Evolutionary conservation across 148 eudicot species (phyloP).

Genomic region (Heliosperma pusillum): DNA sequence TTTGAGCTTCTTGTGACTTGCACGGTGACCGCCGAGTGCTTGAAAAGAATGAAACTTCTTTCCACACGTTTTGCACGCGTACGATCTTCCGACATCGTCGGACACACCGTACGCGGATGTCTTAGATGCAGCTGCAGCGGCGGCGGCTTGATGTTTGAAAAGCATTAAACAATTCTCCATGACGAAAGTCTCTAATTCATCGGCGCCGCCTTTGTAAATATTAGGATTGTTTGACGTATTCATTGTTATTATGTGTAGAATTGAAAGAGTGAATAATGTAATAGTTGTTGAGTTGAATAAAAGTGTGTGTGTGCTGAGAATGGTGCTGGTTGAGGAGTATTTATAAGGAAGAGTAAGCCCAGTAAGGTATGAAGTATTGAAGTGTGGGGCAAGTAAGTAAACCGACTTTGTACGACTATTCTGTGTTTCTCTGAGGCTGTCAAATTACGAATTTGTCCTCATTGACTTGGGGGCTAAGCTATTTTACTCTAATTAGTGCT

Average conservation of each 20-base stretch:
- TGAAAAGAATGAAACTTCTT: conserved; percentile 51
- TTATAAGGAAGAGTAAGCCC: neutral
- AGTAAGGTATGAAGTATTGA: too few relatives aligned
- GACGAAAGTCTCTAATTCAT: conserved; percentile 25
- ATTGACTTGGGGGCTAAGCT: conserved; percentile 30
- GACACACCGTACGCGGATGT: neutral
- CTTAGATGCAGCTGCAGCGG: neutral
- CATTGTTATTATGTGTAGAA: neutral
- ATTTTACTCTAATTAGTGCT: neutral
- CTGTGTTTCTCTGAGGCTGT: neutral
- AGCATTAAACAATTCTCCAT: conserved; percentile 27
- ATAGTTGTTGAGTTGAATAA: neutral
- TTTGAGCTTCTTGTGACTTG: conserved; percentile 52
- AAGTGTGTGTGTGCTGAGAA: neutral
- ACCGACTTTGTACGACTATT: conserved; percentile 20
- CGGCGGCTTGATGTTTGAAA: conserved; percentile 13
- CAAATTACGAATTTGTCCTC: conserved; percentile 24
- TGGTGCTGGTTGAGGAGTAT: too few relatives aligned
- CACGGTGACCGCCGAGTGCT: conserved; percentile 69
- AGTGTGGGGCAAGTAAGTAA: conserved; percentile 11
- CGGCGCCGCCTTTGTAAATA: conserved; percentile 13
- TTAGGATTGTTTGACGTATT: neutral
- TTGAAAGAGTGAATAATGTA: neutral
- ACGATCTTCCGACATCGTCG: conserved; percentile 17
- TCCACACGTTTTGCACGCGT: conserved; percentile 54